These are phyloP conservation scores for Orbilia ellipsospora DNA, from an alignment of 2,329 filamentous ascomycete genomes.

Conservation along the genomic window DNA sequence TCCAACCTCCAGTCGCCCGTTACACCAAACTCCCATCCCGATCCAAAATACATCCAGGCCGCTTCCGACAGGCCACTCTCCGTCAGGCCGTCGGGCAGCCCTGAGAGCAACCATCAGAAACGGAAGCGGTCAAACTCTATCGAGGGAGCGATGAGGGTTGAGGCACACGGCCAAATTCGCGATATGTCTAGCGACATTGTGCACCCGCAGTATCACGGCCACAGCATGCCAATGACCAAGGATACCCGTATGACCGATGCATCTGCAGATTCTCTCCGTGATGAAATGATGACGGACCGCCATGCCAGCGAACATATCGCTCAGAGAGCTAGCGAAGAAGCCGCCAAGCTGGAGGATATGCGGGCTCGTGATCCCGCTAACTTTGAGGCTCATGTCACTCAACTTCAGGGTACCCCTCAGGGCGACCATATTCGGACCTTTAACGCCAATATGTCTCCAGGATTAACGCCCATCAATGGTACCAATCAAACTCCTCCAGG, in stretches of 20 bases:
- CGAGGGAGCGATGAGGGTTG: slow-evolving; percentile 35
- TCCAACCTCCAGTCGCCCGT: slow-evolving; percentile 51
- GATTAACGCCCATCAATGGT: slow-evolving; percentile 42
- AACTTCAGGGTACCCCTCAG: slow-evolving; percentile 43
- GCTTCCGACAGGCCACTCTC: slow-evolving; percentile 35
- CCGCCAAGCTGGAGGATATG: slow-evolving; percentile 49
- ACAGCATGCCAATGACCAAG: slow-evolving; percentile 53
- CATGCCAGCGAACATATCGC: slow-evolving; percentile 47
- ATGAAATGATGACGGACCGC: slow-evolving; percentile 47
- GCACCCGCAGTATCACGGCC: slow-evolving; percentile 52
- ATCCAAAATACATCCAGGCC: slow-evolving; percentile 48
- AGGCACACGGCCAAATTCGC: slow-evolving; percentile 43
- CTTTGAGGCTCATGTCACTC: slow-evolving; percentile 42
- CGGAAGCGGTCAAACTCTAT: slow-evolving; percentile 44
- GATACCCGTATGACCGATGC: slow-evolving; percentile 50
- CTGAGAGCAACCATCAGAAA: slow-evolving; percentile 43
- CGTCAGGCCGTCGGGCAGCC: slow-evolving; percentile 36
- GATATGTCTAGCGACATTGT: slow-evolving; percentile 52
- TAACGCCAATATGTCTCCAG: slow-evolving; percentile 46
- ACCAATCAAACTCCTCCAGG: slow-evolving; percentile 33
- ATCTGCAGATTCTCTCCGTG: slow-evolving; percentile 19
- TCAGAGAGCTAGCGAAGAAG: slow-evolving; percentile 47
- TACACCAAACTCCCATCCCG: slow-evolving; percentile 50
- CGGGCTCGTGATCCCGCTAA: slow-evolving; percentile 42
- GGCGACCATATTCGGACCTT: slow-evolving; percentile 45